A percentile compares a stretch with the other conserved stretches of the same genome.
Evolutionary conservation across 768 basidiomycete species (phyloP).

Genomic region (Suillus subaureus): DNA sequence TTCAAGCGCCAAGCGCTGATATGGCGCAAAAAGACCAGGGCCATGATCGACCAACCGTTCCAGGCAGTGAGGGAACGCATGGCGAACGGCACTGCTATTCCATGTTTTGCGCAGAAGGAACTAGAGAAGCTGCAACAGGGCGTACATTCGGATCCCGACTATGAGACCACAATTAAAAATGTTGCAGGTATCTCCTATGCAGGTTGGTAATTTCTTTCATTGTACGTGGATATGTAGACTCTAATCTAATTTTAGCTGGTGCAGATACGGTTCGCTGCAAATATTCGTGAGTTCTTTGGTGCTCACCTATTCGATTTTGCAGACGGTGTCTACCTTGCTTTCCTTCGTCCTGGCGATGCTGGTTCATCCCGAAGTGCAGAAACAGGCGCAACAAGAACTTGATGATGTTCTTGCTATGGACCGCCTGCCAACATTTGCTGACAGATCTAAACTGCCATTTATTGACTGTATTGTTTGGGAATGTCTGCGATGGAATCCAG

Average conservation of each 20-base stretch:
- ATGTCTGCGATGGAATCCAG: conserved; percentile 48
- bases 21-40: conserved; percentile 38
- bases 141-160: conserved; percentile 26
- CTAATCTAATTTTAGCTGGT: conserved; percentile 21
- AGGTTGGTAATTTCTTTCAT: conserved; percentile 29
- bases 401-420: conserved; percentile 46
- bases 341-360: conserved; percentile 58
- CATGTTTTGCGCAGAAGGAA: conserved; percentile 50
- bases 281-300: conserved; percentile 28
- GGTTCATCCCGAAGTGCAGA: conserved; percentile 50
- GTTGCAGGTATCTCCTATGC: conserved; percentile 53
- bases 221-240: background rate
- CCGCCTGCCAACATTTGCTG: conserved; percentile 48
- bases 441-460: conserved; percentile 44
- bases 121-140: conserved; percentile 34
- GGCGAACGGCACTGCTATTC: conserved; percentile 34
- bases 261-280: conserved; percentile 26
- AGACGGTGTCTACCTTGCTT: conserved; percentile 54
- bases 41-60: conserved; percentile 38
- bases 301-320: conserved; percentile 10
- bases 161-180: conserved; percentile 52
- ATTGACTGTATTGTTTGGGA: conserved; percentile 38
- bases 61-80: conserved; percentile 50
- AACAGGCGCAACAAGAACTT: conserved; percentile 52
- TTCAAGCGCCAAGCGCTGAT: conserved; percentile 49